phyloP scores from a whole-genome alignment of 257 asterid species.

The Lantana camara region DNA sequence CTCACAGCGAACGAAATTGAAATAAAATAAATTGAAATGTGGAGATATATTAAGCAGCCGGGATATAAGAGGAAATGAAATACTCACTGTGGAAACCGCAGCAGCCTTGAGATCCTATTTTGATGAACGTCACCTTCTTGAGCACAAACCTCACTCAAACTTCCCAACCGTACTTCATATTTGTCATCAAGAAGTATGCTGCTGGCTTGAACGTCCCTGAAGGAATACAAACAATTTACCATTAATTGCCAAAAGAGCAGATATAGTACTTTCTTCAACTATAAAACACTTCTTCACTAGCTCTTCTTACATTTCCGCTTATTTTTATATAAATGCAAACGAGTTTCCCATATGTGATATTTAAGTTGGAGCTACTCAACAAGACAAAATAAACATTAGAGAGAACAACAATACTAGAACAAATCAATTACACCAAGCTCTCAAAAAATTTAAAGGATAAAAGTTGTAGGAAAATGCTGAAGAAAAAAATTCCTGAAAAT shows the following conservation, averaged over 20 bases:
- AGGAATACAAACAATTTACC: conserved; percentile 23
- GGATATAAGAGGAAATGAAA: conserved; percentile 8
- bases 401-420: too few relatives aligned
- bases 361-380: too few relatives aligned
- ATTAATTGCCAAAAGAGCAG: conserved; percentile 17
- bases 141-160: conserved; percentile 73
- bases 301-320: too few relatives aligned
- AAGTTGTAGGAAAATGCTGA: neutral
- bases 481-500: neutral
- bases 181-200: conserved; percentile 90
- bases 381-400: too few relatives aligned
- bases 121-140: conserved; percentile 72
- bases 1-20: neutral
- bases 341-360: too few relatives aligned
- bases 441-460: too few relatives aligned
- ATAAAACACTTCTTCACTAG: neutral
- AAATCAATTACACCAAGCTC: too few relatives aligned
- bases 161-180: conserved; percentile 86
- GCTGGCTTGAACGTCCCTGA: conserved; percentile 88
- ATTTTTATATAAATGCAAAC: too few relatives aligned
- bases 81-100: conserved; percentile 75
- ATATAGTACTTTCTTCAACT: neutral
- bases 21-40: neutral
- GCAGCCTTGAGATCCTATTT: conserved; percentile 62
- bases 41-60: neutral